A percentile compares a stretch with the other conserved stretches of the same genome.
Conservation (phyloP, 2,329 filamentous ascomycete species). For the Cytospora chrysosperma region DNA sequence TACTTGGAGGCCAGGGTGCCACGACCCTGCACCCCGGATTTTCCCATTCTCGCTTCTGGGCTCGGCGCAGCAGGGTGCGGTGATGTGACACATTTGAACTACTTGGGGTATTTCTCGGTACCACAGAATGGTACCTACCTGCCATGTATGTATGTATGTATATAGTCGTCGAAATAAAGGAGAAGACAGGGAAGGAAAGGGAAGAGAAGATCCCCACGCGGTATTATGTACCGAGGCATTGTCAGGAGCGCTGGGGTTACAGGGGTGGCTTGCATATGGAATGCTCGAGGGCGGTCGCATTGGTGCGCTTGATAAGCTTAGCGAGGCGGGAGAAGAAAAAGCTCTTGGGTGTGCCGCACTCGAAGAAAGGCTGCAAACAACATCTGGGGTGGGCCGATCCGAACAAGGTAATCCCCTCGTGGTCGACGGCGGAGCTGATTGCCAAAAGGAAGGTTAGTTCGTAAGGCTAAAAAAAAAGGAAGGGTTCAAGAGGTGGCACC, state of each 20-base stretch:
- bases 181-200: no score
- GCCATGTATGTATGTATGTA: no score
- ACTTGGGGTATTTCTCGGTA: background rate
- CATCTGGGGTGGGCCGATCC: no score
- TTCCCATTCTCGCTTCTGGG: background rate
- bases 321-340: no score
- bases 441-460: background rate
- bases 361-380: no score
- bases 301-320: background rate
- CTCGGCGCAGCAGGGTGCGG: background rate
- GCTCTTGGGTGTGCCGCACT: background rate
- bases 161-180: no score
- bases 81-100: background rate
- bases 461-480: background rate
- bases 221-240: background rate
- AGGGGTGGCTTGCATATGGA: background rate
- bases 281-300: background rate
- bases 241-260: background rate
- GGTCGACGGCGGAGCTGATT: background rate
- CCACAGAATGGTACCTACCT: no score
- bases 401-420: background rate
- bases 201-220: background rate
- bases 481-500: background rate
- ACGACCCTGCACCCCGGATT: background rate
- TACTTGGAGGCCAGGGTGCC: background rate